Evolutionary conservation across 106 monocot species (phyloP), one percentile per base, ranked within the genome.

Genomic region (Dactylorhiza incarnata): DNA sequence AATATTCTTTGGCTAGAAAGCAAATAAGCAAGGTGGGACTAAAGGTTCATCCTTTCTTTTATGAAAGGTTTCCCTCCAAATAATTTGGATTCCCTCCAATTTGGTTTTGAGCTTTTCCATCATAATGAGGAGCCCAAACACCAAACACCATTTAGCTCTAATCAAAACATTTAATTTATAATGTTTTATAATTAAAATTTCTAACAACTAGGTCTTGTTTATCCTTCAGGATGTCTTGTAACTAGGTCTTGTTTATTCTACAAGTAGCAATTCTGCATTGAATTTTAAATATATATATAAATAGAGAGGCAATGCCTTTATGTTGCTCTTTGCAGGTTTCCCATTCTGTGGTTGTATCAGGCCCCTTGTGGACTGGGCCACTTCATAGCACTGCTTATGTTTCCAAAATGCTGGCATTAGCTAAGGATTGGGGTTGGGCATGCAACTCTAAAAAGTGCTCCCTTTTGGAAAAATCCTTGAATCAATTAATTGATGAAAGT

Each of bases 361-460:
- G 97, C 3, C 97, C 97, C 17, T 69, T 99, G 50, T 99, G 97
- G 97, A 99, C 81, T 73, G 97, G 97, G 37, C 91, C 91, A 82
- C 97, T 99, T 74, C 94, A 94, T 80, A 75, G 88, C 83, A 80
- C 75, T 45, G 37, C 81, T 16, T 89, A 81, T 76, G 9, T 99
- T 44, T 66, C 55, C 69, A 86, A 91, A 76, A 89, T 99, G 97
- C 73, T 99, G 73, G 78, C 81, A 71, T 85, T 99, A 78, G 97
- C 97, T 72, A 71, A 62, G 70, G 87, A 91, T 37, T 89, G 89
- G 89, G 89, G 89, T 83, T 99, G 97, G 97, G 79, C 87, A 59
- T 72, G 71, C 67, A 81, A 84, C 22, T 55, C 58, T 2, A 74
- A 79, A 20, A 84, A 83, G 58, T 81, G 79, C 12, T 63, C 73